Conservation (phyloP, 2,329 filamentous ascomycete species). For the Claviceps spartinae region DNA sequence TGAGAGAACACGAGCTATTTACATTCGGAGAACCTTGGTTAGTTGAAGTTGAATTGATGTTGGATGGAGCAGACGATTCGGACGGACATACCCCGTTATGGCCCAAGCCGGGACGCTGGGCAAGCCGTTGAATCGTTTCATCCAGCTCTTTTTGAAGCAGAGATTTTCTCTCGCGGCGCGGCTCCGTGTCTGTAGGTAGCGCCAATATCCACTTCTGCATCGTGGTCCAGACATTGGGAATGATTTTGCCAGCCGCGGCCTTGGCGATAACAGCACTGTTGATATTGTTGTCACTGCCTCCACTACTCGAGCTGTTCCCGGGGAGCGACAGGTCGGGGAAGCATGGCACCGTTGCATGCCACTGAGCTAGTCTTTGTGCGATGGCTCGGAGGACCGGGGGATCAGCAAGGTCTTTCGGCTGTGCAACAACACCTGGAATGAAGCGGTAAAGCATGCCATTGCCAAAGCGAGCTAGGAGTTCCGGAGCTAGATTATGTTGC, state of each 20-base stretch:
- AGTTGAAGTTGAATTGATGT: slow-evolving; percentile 4
- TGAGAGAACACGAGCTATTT: slow-evolving; percentile 76
- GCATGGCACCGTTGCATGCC: slow-evolving; percentile 67
- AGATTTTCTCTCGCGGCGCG: slow-evolving; percentile 53
- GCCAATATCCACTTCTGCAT: slow-evolving; percentile 93
- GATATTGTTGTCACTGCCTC: slow-evolving; percentile 16
- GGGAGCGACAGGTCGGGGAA: slow-evolving; percentile 23
- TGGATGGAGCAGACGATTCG: background rate
- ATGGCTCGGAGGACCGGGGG: slow-evolving; percentile 70
- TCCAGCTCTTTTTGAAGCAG: slow-evolving; percentile 62
- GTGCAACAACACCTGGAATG: slow-evolving; percentile 67
- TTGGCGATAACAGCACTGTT: slow-evolving; percentile 27
- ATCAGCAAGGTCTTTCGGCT: slow-evolving; percentile 64
- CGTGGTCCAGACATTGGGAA: slow-evolving; percentile 87
- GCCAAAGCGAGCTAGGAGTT: slow-evolving; percentile 79
- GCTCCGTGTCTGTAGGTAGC: slow-evolving; percentile 58
- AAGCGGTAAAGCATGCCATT: slow-evolving; percentile 95
- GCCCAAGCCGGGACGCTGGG: slow-evolving; percentile 64
- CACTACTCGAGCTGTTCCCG: slow-evolving; percentile 23
- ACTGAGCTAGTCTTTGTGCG: slow-evolving; percentile 73
- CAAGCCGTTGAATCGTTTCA: slow-evolving; percentile 55
- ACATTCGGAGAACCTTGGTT: background rate
- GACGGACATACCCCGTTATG: slow-evolving; percentile 49
- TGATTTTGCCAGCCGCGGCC: slow-evolving; percentile 51
- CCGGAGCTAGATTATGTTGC: slow-evolving; percentile 67